Evolutionary conservation across 768 basidiomycete species (phyloP).

Genomic region (Kwoniella europaea): DNA sequence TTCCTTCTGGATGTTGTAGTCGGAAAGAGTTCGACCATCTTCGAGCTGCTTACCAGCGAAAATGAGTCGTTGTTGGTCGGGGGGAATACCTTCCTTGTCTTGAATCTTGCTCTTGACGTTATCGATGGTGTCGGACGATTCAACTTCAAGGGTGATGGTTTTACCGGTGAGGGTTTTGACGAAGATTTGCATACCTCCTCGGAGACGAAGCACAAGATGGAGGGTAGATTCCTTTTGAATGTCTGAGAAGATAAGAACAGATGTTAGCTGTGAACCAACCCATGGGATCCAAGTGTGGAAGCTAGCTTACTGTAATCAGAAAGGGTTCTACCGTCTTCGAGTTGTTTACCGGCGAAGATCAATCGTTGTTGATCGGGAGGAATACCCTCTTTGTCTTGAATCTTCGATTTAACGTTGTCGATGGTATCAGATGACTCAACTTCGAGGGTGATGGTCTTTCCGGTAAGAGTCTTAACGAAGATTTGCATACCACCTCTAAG

Average conservation of each 20-base stretch:
- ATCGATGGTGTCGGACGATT: conserved; percentile 91
- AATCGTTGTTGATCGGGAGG: conserved; percentile 33
- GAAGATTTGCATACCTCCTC: conserved; percentile 58
- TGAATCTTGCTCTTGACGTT: conserved; percentile 95
- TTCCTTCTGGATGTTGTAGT: conserved; percentile 67
- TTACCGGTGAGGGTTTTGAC: conserved; percentile 70
- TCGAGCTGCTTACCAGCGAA: conserved; percentile 93
- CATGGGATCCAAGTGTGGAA: too few species aligned
- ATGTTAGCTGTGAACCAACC: background rate
- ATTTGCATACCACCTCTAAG: conserved; percentile 77
- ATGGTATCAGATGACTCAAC: conserved; percentile 32
- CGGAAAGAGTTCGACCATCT: conserved; percentile 85
- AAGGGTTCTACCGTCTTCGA: conserved; percentile 88
- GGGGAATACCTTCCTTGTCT: conserved; percentile 92
- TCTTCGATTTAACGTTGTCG: conserved; percentile 32
- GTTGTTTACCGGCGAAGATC: conserved; percentile 74
- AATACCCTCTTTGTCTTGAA: conserved; percentile 34
- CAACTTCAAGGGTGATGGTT: conserved; percentile 91
- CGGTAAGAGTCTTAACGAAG: conserved; percentile 45
- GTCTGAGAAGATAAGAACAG: conserved; percentile 50
- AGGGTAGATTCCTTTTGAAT: conserved; percentile 88
- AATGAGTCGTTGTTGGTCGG: conserved; percentile 87
- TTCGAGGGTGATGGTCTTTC: conserved; percentile 64
- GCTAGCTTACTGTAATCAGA: conserved; percentile 70
- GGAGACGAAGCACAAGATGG: conserved; percentile 63